Evolutionary conservation across 2,329 filamentous ascomycete species (phyloP).

Genomic region (Mariannaea sp.): DNA sequence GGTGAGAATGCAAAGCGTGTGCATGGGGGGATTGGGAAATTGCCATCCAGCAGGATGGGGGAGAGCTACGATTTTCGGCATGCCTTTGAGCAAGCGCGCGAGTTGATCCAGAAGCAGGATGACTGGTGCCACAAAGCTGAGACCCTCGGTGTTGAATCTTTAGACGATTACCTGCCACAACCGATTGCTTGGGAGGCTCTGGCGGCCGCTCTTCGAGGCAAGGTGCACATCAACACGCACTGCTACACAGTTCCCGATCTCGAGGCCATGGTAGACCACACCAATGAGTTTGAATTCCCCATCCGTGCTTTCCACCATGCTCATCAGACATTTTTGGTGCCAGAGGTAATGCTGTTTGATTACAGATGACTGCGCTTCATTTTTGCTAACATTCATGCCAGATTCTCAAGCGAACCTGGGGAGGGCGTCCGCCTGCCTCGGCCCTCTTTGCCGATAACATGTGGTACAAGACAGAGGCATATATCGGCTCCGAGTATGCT

Average conservation of each 20-base stretch:
- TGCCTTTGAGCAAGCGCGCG: constrained; percentile 66
- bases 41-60: constrained; percentile 65
- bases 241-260: constrained; percentile 73
- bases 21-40: constrained; percentile 60
- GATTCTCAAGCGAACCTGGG: constrained; percentile 62
- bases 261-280: constrained; percentile 71
- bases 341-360: constrained; percentile 54
- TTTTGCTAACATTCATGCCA: constrained; percentile 30
- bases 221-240: constrained; percentile 72
- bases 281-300: constrained; percentile 72
- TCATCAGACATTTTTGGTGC: constrained; percentile 68
- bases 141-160: constrained; percentile 52
- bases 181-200: constrained; percentile 68
- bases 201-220: constrained; percentile 65
- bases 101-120: constrained; percentile 63
- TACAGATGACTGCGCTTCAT: neutral
- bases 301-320: constrained; percentile 73
- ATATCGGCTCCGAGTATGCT: constrained; percentile 67
- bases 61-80: constrained; percentile 73
- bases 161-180: constrained; percentile 64
- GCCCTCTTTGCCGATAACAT: constrained; percentile 75
- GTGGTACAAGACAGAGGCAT: constrained; percentile 73
- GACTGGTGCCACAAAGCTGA: constrained; percentile 69
- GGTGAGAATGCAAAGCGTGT: constrained; percentile 70
- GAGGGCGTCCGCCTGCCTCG: constrained; percentile 57